Evolutionary conservation across 78 protist species (phyloP), one percentile per base, ranked within the genome.

Genomic region (Speleostelium caveatum): DNA sequence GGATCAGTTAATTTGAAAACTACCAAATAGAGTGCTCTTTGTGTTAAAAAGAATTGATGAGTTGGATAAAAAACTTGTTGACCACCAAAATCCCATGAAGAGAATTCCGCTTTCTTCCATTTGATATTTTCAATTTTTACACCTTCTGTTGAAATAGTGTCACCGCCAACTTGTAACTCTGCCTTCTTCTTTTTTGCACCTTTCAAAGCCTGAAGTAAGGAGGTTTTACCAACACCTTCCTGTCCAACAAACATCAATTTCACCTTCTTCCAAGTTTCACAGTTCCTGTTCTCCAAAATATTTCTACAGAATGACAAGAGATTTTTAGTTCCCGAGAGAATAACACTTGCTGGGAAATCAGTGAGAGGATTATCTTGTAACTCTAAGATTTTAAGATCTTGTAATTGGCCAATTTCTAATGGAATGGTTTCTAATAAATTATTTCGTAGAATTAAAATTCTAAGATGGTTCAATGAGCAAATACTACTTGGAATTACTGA

Each of bases 11-110:
- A 24, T 14, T 77, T 62, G 33, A 77, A 89, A 0, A 77, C 87
- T 0, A 89, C 94, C 58, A 89, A 55, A 61, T 71, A 71, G 35
- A 89, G 36, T n/a, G 94, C 94, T 14, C 68, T 59, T 12, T 72
- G 26, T 0, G 87, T 77, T 39, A 89, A 73, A 59, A 89, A 89
- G 87, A 89, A 89, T 56, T 89, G 94, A 75, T 86, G 93, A 0
- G 93, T 86, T 65, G 93, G 85, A 42, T 86, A 86, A 51, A 75
- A 86, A 21, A 86, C 93, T 17, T 73, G 86, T 67, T 86, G 93
- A 36, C 93, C 93, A 55, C 87, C 93, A 53, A 86, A 86, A 76
- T 86, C 93, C 93, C 93, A 86, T 17, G 77, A 83, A 30, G 60
- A 62, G 38, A 83, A 83, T 22, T 86, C 86, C 26, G 73, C 53